Evolutionary conservation across 331 rosid genomes (phyloP), one percentile per base, ranked within the genome.

Genomic region (Dryas integrifolia): DNA sequence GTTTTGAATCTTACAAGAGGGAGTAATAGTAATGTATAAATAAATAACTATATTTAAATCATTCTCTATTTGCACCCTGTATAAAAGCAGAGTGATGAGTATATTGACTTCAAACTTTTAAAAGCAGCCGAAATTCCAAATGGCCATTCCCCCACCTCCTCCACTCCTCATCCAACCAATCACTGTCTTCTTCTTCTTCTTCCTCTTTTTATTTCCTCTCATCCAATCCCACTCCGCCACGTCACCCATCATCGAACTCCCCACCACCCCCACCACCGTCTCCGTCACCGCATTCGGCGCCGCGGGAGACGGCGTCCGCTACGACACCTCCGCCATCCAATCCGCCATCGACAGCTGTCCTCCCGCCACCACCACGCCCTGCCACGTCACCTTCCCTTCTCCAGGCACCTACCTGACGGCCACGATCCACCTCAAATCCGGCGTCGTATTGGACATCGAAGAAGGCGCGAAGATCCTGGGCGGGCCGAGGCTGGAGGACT

Each of bases 251-350:
- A 55, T 11, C 58, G 14, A 41, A n/a, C 58, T 72, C 70, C 38
- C 60, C 55, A 47, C 6, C n/a, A 43, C 8, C 48, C 67, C 61
- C 78, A 30, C 70, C 44, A 73, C 80, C 2, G 18, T 87, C 47
- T 86, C 88, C 73, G 95, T 93, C 76, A 5, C 79, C 75, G 90
- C 89, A 47, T 91, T 76, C 81, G 96, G 96, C 44, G 97, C 98
- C 78, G 18, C 61, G 73, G 98, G 91, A 69, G 88, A 94, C 41
- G 96, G 96, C 67, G 1, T 69, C 81, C 77, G 56, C 71, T 91
- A 94, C 84, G 97, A 94, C 86, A 89, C 97, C 7, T 14, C 6
- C 6, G 85, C 97, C 46, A 94, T 94, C 77, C 97, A 94, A 44
- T 85, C 92, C 6, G 90, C 98, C 68, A 89, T 94, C 72, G 65